A percentile compares a stretch with the other conserved stretches of the same genome.
Evolutionary conservation across 208 protist genomes (phyloP).

Genomic region (Leishmania guyanensis): DNA sequence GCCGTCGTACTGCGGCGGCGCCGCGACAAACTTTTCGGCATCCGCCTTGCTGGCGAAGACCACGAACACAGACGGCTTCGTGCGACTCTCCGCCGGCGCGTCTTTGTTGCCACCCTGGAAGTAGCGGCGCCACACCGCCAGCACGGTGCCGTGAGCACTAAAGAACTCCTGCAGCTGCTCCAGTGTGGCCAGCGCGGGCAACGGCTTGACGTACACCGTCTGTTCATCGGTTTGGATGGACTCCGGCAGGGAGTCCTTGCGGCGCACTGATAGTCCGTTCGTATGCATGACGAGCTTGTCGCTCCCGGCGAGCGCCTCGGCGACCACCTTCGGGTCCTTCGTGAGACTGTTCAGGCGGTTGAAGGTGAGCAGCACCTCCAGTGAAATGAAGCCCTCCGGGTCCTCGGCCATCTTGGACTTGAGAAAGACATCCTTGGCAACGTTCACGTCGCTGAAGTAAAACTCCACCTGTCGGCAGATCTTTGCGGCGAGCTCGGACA

Average conservation of each 20-base stretch:
- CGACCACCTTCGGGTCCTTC: slow-evolving; percentile 67
- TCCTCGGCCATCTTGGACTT: slow-evolving; percentile 89
- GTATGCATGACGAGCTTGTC: slow-evolving; percentile 65
- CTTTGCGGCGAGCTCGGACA: slow-evolving; percentile 47
- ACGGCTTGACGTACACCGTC: slow-evolving; percentile 88
- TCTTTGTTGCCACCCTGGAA: slow-evolving; percentile 72
- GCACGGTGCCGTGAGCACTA: slow-evolving; percentile 65
- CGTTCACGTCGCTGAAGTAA: slow-evolving; percentile 94
- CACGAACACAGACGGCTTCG: slow-evolving; percentile 87
- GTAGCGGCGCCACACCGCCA: slow-evolving; percentile 88
- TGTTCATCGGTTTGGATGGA: slow-evolving; percentile 86
- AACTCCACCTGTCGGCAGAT: slow-evolving; percentile 88
- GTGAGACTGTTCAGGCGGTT: slow-evolving; percentile 84
- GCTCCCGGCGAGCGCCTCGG: slow-evolving; percentile 62
- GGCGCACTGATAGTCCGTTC: slow-evolving; percentile 71
- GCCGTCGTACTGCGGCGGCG: slow-evolving; percentile 65
- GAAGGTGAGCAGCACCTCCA: slow-evolving; percentile 85
- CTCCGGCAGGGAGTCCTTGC: slow-evolving; percentile 79
- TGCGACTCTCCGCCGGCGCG: slow-evolving; percentile 49
- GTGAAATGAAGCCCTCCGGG: slow-evolving; percentile 76
- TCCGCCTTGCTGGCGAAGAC: slow-evolving; percentile 73
- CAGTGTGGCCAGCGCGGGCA: slow-evolving; percentile 70
- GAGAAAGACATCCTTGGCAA: slow-evolving; percentile 89
- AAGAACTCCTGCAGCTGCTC: slow-evolving; percentile 86
- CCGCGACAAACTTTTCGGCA: slow-evolving; percentile 64